Base-by-base conservation (phyloP, 305 asterid genomes). In the Fraxinus sp. region DNA sequence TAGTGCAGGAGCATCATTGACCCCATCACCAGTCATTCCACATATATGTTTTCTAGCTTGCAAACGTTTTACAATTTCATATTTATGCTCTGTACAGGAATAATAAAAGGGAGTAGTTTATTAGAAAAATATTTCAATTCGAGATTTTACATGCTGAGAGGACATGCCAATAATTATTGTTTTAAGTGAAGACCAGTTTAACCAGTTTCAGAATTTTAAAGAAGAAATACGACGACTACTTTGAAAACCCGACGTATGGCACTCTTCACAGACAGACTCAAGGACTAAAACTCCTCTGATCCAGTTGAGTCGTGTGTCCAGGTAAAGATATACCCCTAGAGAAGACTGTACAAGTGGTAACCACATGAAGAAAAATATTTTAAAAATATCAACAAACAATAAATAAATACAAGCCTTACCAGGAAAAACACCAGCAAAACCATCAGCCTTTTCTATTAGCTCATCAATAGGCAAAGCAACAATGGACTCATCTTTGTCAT, bases 341-440 rank as follows among this genome's bases (percentile, higher is more conserved):
- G 71, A 62, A 62, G 71, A 10, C 2, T 62, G 30, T 62, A 62
- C 0, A 8, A 62, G 16, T 2, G 26, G 14, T 20, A 62, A 62
- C 30, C 71, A 62, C 8, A 18, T 62, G 28, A 20, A 62, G 71
- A 62, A 22, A 62, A 24, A 28, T 66, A 13, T 28, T 14, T 22
- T 4, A 11, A 6, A 1, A 20, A 9, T 0, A 41, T 14, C 1
- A 66, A 9, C 41, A 46, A 44, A n/a, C 78, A 44, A 72, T 74
- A 20, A 46, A 32, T 28, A 81, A 75, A 55, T 81, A 32, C 39
- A 36, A 28, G 77, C 46, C 78, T 59, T 89, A 92, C 97, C 93
- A n/a, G 97, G 97, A 81, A 92, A 92, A 86, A 93, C 97, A 46
- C 97, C 94, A 81, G 98, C 97, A 85, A 93, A 92, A 35, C 97